Evolutionary conservation across 139 green algal genomes (phyloP).

Genomic region (Asterochloris erici): DNA sequence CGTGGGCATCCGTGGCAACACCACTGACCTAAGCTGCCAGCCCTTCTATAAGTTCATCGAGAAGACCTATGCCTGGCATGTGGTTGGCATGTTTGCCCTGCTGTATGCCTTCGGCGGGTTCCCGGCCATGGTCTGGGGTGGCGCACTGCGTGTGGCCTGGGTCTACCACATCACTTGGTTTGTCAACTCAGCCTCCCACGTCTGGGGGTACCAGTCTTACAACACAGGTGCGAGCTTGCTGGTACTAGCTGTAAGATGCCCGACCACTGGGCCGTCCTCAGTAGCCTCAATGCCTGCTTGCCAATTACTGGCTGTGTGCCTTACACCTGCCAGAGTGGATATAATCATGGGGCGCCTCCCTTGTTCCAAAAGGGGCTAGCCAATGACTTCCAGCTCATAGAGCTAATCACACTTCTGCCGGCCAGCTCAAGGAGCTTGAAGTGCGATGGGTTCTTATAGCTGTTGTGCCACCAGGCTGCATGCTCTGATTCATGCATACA

Average conservation of each 20-base stretch:
- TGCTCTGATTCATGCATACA: background rate
- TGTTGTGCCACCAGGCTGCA: no score
- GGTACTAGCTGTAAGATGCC: no score
- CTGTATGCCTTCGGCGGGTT: constrained; percentile 87
- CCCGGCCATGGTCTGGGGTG: constrained; percentile 90
- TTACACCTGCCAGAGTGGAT: no score
- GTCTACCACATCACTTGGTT: constrained; percentile 99
- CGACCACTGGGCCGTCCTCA: no score
- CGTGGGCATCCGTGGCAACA: constrained; percentile 78
- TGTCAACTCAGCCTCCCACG: constrained; percentile 94
- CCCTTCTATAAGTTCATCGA: constrained; percentile 90
- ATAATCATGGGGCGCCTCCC: no score
- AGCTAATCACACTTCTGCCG: no score
- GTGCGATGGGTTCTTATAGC: no score
- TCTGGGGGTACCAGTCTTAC: constrained; percentile 92
- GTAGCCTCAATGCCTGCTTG: no score
- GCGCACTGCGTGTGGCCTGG: constrained; percentile 83
- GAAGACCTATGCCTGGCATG: constrained; percentile 86
- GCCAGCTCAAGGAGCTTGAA: no score
- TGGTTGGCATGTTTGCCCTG: constrained; percentile 67
- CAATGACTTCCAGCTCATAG: no score
- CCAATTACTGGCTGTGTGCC: no score
- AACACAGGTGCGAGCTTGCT: constrained; percentile 57
- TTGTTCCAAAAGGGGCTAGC: no score
- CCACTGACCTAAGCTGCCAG: constrained; percentile 79